Evolutionary conservation across 2,329 filamentous ascomycete species (phyloP).

Genomic region (Thermoascus crustaceus): DNA sequence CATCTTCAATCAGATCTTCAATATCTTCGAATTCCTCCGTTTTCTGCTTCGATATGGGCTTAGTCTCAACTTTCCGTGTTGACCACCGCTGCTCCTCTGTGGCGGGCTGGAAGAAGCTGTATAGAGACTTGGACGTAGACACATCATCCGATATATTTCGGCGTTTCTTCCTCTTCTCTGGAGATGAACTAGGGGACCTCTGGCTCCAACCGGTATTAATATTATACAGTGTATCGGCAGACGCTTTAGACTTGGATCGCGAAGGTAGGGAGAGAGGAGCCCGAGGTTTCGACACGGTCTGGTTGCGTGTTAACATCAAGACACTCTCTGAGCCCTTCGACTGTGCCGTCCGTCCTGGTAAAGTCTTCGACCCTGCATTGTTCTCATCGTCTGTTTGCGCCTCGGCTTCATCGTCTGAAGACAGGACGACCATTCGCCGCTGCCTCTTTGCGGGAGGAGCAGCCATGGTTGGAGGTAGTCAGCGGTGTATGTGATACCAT

Average conservation of each 20-base stretch:
- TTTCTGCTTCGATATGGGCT: conserved; percentile 7
- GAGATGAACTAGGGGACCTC: conserved; percentile 20
- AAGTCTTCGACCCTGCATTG: background rate
- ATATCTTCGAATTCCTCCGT: conserved; percentile 16
- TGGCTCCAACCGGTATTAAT: conserved; percentile 6
- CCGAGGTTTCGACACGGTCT: background rate
- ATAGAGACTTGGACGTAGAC: conserved; percentile 27
- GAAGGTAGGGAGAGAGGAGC: conserved; percentile 1
- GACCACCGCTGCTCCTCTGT: conserved; percentile 34
- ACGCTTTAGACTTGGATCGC: background rate
- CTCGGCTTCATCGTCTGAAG: conserved; percentile 20
- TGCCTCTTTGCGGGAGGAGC: conserved; percentile 30
- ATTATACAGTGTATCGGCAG: background rate
- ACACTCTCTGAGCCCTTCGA: background rate
- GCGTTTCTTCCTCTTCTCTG: conserved; percentile 23
- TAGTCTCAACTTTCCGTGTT: conserved; percentile 18
- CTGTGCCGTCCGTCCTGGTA: background rate
- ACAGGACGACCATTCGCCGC: conserved; percentile 21
- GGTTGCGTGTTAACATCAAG: conserved; percentile 1
- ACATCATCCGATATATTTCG: conserved; percentile 8
- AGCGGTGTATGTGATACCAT: conserved; percentile 1
- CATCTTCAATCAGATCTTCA: conserved; percentile 34
- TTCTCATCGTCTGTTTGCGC: conserved; percentile 2
- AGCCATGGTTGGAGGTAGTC: conserved; percentile 21
- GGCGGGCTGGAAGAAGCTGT: conserved; percentile 35